These are phyloP conservation scores for Kodamaea sp. DNA, from an alignment of 1,139 yeast species.

Conservation along the genomic window DNA sequence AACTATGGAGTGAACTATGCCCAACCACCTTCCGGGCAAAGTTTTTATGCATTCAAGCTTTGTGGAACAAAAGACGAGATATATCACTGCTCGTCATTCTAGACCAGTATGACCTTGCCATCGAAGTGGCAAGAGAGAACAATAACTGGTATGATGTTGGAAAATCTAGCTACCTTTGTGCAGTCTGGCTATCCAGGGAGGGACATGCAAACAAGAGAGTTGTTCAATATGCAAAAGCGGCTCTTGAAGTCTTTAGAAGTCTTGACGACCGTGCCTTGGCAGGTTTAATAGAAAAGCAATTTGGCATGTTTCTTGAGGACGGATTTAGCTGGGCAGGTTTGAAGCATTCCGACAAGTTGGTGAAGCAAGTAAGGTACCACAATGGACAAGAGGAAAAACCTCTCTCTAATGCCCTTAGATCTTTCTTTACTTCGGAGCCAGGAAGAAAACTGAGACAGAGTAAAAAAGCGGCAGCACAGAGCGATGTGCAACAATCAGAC, in stretches of 20 bases:
- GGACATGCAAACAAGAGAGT: conserved; percentile 15
- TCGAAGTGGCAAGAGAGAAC: conserved; percentile 34
- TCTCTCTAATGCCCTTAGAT: neutral
- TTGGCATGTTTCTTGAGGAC: conserved; percentile 19
- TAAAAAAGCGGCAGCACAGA: neutral
- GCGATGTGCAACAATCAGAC: too few relatives aligned
- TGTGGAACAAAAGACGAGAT: conserved; percentile 15
- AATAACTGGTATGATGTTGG: conserved; percentile 44
- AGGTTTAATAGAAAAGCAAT: conserved; percentile 17
- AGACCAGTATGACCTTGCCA: conserved; percentile 50
- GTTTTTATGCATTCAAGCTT: conserved; percentile 35
- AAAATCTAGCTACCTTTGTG: conserved; percentile 46
- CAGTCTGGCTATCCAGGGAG: conserved; percentile 42
- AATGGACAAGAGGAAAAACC: conserved; percentile 1
- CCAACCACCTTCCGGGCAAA: conserved; percentile 41
- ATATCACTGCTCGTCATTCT: conserved; percentile 37
- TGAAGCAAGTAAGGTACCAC: neutral
- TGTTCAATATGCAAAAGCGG: conserved; percentile 21
- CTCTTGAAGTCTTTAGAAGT: conserved; percentile 21
- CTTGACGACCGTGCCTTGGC: conserved; percentile 18
- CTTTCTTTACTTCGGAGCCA: too few relatives aligned
- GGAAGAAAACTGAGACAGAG: too few relatives aligned
- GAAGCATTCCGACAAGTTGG: conserved; percentile 8
- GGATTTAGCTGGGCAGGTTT: conserved; percentile 36
- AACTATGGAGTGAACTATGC: conserved; percentile 34